Base-by-base conservation (phyloP, 208 protist species). In the Trypanosoma melophagium region DNA sequence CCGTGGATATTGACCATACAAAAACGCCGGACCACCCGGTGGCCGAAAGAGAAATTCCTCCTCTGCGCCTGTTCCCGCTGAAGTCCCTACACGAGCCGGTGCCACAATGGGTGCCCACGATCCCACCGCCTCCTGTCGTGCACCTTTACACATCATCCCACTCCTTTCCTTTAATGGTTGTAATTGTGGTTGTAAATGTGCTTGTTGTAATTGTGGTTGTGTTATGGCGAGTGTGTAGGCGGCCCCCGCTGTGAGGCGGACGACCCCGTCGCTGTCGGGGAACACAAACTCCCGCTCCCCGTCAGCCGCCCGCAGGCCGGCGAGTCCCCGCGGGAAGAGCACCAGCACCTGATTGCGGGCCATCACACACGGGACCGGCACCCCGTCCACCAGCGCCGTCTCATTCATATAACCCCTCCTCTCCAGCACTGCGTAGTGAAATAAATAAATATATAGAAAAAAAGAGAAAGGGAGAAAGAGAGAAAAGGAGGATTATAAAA, bases 321-420 rank as follows among this genome's bases (percentile, higher is more conserved):
- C 21, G 16, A 87, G 28, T 19, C 77, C 77, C 14, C 54, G 25
- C 0, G 81, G 81, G 63, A 87, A 87, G 3, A 87, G 45, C 3
- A 66, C 56, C 7, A 16, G 50, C 9, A 75, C 65, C 42, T 87
- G 81, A 9, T n/a, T 41, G 9, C 49, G 47, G 2, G 69, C 73
- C 55, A 87, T 45, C 5, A 52, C 25, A 54, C 54, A 60, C n/a
- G 81, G 81, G 17, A 84, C 78, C 12, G 61, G 51, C n/a, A 56
- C 44, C 1, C 71, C 81, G 56, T 87, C 72, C 22, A 87, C 62
- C 19, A 57, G 68, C 7, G 72, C 55, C 8, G 50, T 21, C 9
- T 59, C 28, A 2, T 58, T 24, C 4, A n/a, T 13, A 22, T 24
- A 40, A 49, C 3, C 19, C 61, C 13, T 9, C 2, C 10, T 10